phyloP scores from a whole-genome alignment of 179 eudicot genomes.

The Spergularia azorica region DNA sequence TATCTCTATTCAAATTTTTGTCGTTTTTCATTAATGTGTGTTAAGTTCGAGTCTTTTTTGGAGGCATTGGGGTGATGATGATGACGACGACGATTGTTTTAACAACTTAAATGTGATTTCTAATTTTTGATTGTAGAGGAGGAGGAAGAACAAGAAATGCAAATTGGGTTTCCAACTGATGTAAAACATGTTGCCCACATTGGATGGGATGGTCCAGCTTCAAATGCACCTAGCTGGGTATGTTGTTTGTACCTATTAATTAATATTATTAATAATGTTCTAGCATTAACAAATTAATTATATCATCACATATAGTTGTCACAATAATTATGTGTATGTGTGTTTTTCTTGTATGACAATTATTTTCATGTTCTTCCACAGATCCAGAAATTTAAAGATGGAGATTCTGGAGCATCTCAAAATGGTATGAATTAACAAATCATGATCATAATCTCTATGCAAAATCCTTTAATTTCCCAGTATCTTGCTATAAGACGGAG shows the following conservation, averaged over 20 bases:
- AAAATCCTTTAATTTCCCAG: no score
- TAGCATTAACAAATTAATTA: not conserved
- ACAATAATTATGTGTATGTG: not conserved
- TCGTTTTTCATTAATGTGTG: no score
- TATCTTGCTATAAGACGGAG: no score
- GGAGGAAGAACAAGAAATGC: constrained; percentile 36
- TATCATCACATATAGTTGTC: no score
- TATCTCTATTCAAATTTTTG: not conserved
- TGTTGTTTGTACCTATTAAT: not conserved
- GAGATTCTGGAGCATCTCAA: constrained; percentile 15
- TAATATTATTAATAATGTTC: not conserved
- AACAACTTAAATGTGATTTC: not conserved
- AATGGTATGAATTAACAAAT: constrained; percentile 20
- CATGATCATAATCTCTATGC: no score
- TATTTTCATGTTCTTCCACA: not conserved
- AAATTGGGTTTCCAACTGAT: constrained; percentile 44
- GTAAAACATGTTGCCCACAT: constrained; percentile 51
- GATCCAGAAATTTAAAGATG: constrained; percentile 23
- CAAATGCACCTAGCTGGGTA: constrained; percentile 48
- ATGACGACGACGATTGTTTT: not conserved
- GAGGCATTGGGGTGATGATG: not conserved
- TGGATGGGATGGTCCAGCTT: constrained; percentile 48
- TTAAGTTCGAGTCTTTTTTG: not conserved
- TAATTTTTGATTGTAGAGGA: constrained; percentile 21
- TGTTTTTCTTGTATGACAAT: not conserved